Evolutionary conservation across 495 filamentous ascomycete genomes (phyloP), one percentile per base, ranked within the genome.

Genomic region (Glutinoglossum americanum): DNA sequence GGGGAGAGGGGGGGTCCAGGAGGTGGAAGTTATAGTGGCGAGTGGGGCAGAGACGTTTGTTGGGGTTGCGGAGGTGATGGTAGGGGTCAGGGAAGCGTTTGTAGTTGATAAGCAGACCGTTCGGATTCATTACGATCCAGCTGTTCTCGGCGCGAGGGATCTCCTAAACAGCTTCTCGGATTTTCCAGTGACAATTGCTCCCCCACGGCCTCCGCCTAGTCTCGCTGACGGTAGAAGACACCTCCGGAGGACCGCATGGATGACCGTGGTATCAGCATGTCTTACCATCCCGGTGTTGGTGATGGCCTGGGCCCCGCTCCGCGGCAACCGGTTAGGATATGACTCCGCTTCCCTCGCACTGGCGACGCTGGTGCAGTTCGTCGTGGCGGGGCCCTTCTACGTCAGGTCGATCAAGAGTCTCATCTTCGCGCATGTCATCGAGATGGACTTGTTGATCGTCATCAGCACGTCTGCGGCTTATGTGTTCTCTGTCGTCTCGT

Each of bases 391-490:
- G 6, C 75, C 77, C 1, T 89, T 89, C 69, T 89, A 89, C 63
- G 70, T 76, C 0, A 75, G 72, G 19, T 84, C 84, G 0, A 61
- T 84, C 8, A 81, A 79, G 62, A 68, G 73, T 21, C 64, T 90
- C 0, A 54, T 86, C 7, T 81, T 80, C 60, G 79, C 78, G 0
- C 61, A 70, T 13, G 67, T 82, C 1, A 74, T 93, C n/a, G 84
- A 89, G 60, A 87, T 89, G 81, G 85, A 89, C 60, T 68, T 89
- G 11, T 66, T 93, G 3, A 76, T 90, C 57, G 79, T 85, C 0
- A 61, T 90, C 23, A 87, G 83, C 66, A 88, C 81, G 0, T 80
- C 74, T 56, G 76, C 79, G 0, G 85, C 86, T 21, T 92, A 85
- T 62, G 62, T 82, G 8, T 88, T 80, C 65, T 88, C 83, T 0